Base-by-base conservation (phyloP, 257 asterid species). In the Euphrasia confusa region DNA sequence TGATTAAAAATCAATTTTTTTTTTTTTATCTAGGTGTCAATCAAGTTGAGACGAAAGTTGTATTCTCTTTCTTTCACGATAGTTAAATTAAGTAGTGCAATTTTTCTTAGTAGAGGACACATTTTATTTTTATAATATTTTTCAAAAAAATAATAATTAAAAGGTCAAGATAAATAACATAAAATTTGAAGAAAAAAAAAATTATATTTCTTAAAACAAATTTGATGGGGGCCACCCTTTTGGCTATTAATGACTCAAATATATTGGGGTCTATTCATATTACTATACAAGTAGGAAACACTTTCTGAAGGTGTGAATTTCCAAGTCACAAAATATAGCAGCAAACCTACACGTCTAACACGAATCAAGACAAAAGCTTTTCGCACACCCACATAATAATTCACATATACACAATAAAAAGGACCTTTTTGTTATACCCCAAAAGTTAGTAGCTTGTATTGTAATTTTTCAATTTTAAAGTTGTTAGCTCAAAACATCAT, bases 401-500 rank as follows among this genome's bases (percentile, higher is more conserved):
- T 21, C 13, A 42, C 48, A 48, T 2, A 10, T 1, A 13, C 13
- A 45, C 2, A 45, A 45, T 79, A 74, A 84, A 86, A 84, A 83
- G 86, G 86, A 65, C 80, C 90, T 81, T 88, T 83, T 72, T 73
- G 83, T 74, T 76, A 85, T 60, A 70, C 56, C 28, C 52, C 69
- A 66, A 86, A 80, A 68, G 81, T 72, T 65, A 33, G 62, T 63
- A 70, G 60, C 87, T 81, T 80, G 68, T 75, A 54, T 68, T 77
- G 76, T 75, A 85, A 80, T 75, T 79, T 76, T 72, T 42, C 24
- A 52, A 63, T 74, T 65, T 68, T 57, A 74, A 78, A 72, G 74
- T 69, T 71, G 67, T 74, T 68, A 55, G 67, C 69, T 28, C 56
- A 63, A 70, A 68, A 21, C 73, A 72, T 61, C 69, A 21, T 60